phyloP scores from a whole-genome alignment of 441 rosid species.

The Brassica hybrid region DNA sequence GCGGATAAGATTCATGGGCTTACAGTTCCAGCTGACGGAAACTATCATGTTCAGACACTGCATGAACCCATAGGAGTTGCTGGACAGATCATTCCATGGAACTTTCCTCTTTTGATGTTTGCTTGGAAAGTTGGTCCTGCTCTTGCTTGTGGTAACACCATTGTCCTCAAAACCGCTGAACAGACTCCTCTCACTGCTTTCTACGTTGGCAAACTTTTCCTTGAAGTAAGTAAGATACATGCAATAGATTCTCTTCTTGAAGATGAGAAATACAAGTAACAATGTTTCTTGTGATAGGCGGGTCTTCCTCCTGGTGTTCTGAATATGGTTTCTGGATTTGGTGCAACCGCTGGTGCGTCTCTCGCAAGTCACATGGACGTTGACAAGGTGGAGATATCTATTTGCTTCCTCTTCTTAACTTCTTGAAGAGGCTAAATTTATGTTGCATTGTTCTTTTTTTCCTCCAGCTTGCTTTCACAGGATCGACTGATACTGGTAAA shows the following conservation, averaged over 20 bases:
- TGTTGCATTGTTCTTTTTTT: background rate
- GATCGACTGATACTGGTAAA: conserved; percentile 77
- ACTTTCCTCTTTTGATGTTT: conserved; percentile 65
- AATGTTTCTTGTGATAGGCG: conserved; percentile 56
- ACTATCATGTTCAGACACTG: conserved; percentile 59
- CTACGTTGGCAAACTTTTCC: conserved; percentile 55
- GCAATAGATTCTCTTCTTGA: no score
- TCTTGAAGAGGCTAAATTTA: background rate
- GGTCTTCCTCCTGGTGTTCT: conserved; percentile 96
- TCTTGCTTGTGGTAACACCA: conserved; percentile 63
- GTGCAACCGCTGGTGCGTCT: conserved; percentile 91
- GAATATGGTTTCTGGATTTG: conserved; percentile 85
- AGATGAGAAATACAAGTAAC: background rate
- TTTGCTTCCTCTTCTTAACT: no score
- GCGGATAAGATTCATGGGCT: conserved; percentile 72
- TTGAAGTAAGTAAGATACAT: conserved; percentile 45
- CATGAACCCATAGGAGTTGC: conserved; percentile 75
- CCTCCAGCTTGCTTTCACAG: conserved; percentile 77
- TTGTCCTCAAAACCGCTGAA: conserved; percentile 62
- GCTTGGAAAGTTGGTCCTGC: conserved; percentile 76
- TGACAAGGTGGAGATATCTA: conserved; percentile 94
- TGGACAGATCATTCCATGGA: conserved; percentile 69
- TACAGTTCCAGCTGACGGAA: conserved; percentile 65
- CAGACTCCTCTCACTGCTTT: conserved; percentile 68
- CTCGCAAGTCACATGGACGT: conserved; percentile 97